phyloP scores from a whole-genome alignment of 768 basidiomycete species.

The Leucocoprinus birnbaumii region DNA sequence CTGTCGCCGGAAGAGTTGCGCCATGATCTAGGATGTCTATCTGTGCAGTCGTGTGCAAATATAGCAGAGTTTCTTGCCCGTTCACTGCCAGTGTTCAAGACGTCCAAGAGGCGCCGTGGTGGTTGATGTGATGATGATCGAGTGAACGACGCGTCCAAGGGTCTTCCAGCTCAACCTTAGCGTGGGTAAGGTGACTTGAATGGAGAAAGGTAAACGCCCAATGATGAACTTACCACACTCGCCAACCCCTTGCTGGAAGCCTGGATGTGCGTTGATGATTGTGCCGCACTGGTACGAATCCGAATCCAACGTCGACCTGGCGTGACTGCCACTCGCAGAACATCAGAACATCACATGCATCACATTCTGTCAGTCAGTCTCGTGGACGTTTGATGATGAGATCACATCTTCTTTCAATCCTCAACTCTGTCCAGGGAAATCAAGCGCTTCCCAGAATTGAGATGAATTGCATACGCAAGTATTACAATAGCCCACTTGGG shows the following conservation, averaged over 20 bases:
- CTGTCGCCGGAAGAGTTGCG: conserved; percentile 50
- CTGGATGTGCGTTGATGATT: too few relatives aligned
- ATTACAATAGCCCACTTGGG: too few relatives aligned
- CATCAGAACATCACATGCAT: too few relatives aligned
- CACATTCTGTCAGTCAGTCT: too few relatives aligned
- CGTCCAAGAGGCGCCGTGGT: neutral
- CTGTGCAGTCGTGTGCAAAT: neutral
- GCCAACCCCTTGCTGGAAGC: neutral
- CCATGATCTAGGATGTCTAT: conserved; percentile 22
- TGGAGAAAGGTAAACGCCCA: conserved; percentile 6
- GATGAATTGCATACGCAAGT: too few relatives aligned
- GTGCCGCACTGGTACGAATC: too few relatives aligned
- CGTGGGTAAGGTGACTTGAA: conserved; percentile 10
- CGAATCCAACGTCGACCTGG: too few relatives aligned
- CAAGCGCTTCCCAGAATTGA: too few relatives aligned
- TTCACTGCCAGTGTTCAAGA: neutral
- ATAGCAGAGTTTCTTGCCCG: neutral
- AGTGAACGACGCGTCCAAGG: neutral
- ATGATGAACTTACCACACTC: neutral
- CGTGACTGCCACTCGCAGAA: too few relatives aligned
- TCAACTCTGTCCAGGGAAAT: too few relatives aligned
- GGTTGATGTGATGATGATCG: neutral
- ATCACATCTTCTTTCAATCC: too few relatives aligned
- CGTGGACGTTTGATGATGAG: too few relatives aligned
- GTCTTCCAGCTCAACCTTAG: neutral